Conservation (phyloP, 495 filamentous ascomycete species). For the Talaromyces proteolyticus region DNA sequence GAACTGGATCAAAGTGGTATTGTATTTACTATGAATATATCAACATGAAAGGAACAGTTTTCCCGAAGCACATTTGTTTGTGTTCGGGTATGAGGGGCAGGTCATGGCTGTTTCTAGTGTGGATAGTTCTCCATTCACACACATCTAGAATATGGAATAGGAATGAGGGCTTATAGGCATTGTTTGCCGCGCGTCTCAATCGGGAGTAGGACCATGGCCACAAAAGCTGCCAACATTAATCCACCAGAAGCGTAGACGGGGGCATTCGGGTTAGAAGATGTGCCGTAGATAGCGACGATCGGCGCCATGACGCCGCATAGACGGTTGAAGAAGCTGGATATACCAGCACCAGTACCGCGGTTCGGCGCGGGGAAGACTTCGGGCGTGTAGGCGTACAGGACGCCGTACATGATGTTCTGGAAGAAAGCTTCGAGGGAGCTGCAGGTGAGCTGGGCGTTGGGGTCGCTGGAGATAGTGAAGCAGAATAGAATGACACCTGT, state of each 20-base stretch:
- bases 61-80: too few relatives aligned
- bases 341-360: conserved; percentile 53
- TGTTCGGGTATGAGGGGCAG: too few relatives aligned
- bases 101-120: too few relatives aligned
- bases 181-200: conserved; percentile 50
- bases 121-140: too few relatives aligned
- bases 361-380: conserved; percentile 56
- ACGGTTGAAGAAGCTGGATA: conserved; percentile 51
- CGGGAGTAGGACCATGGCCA: conserved; percentile 45
- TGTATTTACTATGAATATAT: too few relatives aligned
- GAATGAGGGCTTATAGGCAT: conserved; percentile 25
- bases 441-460: conserved; percentile 46
- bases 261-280: conserved; percentile 31
- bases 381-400: conserved; percentile 56
- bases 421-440: conserved; percentile 51
- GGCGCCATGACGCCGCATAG: conserved; percentile 53
- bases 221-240: conserved; percentile 44
- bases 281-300: conserved; percentile 48
- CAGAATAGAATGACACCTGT: conserved; percentile 54
- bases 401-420: conserved; percentile 61
- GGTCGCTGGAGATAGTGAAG: conserved; percentile 46
- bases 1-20: too few relatives aligned
- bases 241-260: conserved; percentile 49
- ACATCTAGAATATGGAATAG: neutral
- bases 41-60: too few relatives aligned